phyloP scores from a whole-genome alignment of 371 early-diverging fungal species.

The Dichotomocladium elegans region DNA sequence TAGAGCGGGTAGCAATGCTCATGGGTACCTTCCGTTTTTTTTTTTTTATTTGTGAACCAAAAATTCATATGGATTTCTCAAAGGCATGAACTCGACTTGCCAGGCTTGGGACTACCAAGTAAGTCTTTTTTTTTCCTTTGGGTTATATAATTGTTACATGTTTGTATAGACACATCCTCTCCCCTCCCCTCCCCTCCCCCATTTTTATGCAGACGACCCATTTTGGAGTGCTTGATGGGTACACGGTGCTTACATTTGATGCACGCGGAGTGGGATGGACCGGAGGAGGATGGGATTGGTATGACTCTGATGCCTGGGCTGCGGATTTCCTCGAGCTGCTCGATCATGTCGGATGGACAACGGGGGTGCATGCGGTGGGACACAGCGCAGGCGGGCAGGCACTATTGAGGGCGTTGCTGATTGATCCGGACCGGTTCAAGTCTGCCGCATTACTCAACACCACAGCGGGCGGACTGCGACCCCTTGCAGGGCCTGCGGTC shows the following conservation, averaged over 20 bases:
- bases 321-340: conserved; percentile 58
- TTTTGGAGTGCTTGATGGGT: conserved; percentile 54
- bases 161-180: too few relatives aligned
- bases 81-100: conserved; percentile 39
- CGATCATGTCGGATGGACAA: conserved; percentile 61
- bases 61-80: not conserved
- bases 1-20: conserved; percentile 52
- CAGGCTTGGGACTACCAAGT: conserved; percentile 37
- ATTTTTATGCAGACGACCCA: conserved; percentile 42
- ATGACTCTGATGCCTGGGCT: conserved; percentile 39
- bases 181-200: too few relatives aligned
- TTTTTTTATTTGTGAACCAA: too few relatives aligned
- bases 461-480: conserved; percentile 17
- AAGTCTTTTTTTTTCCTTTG: not conserved
- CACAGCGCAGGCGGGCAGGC: conserved; percentile 68
- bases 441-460: conserved; percentile 17
- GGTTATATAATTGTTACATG: too few relatives aligned
- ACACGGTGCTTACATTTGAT: conserved; percentile 75
- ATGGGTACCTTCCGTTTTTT: too few relatives aligned
- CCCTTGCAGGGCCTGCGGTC: conserved; percentile 16
- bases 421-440: conserved; percentile 7
- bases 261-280: conserved; percentile 72
- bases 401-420: conserved; percentile 11
- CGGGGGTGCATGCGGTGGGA: conserved; percentile 64
- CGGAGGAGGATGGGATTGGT: conserved; percentile 24